Conservation (phyloP, 176 grass and related monocot species). For the Juncus effusus region DNA sequence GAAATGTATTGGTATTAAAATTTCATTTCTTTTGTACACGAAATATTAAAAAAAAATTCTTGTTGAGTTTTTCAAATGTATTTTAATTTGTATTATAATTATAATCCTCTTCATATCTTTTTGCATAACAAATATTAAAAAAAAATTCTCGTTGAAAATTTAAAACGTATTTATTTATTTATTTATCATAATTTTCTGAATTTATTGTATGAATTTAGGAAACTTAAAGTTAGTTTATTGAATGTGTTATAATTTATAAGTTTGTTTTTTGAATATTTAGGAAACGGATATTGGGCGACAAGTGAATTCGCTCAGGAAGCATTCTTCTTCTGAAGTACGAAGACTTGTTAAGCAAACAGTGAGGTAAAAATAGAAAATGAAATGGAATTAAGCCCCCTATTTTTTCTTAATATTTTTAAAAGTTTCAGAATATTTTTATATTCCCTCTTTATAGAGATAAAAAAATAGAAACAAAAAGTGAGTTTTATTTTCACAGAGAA, state of each 20-base stretch:
- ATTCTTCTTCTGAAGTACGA: constrained; percentile 62
- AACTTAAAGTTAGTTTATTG: background rate
- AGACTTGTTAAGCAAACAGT: constrained; percentile 61
- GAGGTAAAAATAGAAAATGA: constrained; percentile 42
- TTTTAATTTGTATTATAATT: no score
- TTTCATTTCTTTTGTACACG: no score
- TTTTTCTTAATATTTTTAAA: no score
- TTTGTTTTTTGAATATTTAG: no score
- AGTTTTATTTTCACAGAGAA: background rate
- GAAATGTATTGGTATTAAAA: no score
- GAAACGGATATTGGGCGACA: constrained; percentile 60
- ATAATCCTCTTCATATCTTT: no score
- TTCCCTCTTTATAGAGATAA: background rate
- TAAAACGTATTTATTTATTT: background rate
- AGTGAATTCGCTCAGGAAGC: constrained; percentile 66
- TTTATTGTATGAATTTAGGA: constrained; percentile 44
- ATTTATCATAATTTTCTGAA: constrained; percentile 4
- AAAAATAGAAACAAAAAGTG: background rate
- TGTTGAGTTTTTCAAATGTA: no score
- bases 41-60: no score
- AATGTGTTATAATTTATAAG: no score
- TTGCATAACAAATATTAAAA: background rate
- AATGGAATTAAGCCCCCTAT: no score
- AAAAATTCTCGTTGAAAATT: background rate
- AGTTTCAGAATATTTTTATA: no score